phyloP scores from a whole-genome alignment of 352 stramenopile genomes.

The Phytophthora capsici region DNA sequence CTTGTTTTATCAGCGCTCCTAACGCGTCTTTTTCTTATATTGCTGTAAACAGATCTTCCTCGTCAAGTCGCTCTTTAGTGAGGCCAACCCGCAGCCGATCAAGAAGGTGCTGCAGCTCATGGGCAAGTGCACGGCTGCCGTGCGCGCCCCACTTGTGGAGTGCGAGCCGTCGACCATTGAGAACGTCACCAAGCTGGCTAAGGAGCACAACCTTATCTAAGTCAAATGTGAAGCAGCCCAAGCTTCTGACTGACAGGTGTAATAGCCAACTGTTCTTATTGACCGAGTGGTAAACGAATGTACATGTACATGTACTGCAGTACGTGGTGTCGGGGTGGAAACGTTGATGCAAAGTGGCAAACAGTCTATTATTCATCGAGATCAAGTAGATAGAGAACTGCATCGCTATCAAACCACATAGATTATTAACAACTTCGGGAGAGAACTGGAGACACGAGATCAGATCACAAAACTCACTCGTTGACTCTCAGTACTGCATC shows the following conservation, averaged over 20 bases:
- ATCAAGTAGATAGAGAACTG: background rate
- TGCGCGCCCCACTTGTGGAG: constrained; percentile 78
- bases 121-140: constrained; percentile 82
- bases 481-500: constrained; percentile 26
- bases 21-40: constrained; percentile 7
- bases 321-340: constrained; percentile 2
- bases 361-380: constrained; percentile 4
- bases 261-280: constrained; percentile 22
- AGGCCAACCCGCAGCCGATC: constrained; percentile 92
- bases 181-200: constrained; percentile 67
- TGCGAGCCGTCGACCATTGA: constrained; percentile 74
- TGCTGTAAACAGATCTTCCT: constrained; percentile 73
- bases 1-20: background rate
- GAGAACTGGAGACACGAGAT: constrained; percentile 17
- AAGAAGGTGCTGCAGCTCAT: constrained; percentile 91
- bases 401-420: constrained; percentile 26
- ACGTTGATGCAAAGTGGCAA: background rate
- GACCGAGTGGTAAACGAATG: too few species aligned
- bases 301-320: background rate
- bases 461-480: constrained; percentile 36
- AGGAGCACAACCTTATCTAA: constrained; percentile 82
- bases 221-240: constrained; percentile 16
- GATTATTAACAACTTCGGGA: constrained; percentile 27
- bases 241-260: constrained; percentile 16
- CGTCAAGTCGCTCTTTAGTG: constrained; percentile 91